Percentiles rank a stretch among this genome's conserved stretches.
These are phyloP conservation scores for Zygnema cylindricum DNA, from an alignment of 139 green algal genomes.

Conservation along the genomic window DNA sequence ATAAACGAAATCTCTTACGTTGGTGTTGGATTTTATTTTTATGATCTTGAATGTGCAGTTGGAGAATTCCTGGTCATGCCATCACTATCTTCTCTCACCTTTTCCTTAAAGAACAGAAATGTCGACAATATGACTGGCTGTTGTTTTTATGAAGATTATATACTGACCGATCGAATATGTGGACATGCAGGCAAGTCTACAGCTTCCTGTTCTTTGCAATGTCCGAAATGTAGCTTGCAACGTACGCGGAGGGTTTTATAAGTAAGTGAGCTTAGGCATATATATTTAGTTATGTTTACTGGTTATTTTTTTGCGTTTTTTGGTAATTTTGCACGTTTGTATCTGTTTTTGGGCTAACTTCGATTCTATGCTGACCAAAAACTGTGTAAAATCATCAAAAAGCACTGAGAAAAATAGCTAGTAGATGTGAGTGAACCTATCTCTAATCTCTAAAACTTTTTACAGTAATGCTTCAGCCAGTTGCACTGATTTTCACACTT, in stretches of 20 bases:
- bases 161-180: no score
- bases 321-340: not conserved
- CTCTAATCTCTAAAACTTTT: no score
- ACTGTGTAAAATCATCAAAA: not conserved
- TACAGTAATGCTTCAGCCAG: no score
- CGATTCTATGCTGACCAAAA: not conserved
- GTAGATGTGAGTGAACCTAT: no score
- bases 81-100: not conserved
- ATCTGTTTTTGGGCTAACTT: not conserved
- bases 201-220: slow-evolving; percentile 46
- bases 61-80: not conserved
- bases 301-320: slow-evolving; percentile 1
- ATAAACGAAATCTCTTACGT: not conserved
- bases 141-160: no score
- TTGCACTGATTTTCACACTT: no score
- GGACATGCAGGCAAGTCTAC: not conserved
- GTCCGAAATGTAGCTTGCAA: slow-evolving; percentile 50
- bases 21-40: not conserved
- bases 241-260: slow-evolving; percentile 44
- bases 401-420: not conserved
- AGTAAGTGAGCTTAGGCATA: no score
- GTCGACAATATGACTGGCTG: not conserved
- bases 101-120: not conserved
- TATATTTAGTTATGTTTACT: no score
- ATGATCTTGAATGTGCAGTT: not conserved